phyloP scores from a whole-genome alignment of 2,329 filamentous ascomycete genomes.

The Ophiocordyceps unilateralis region DNA sequence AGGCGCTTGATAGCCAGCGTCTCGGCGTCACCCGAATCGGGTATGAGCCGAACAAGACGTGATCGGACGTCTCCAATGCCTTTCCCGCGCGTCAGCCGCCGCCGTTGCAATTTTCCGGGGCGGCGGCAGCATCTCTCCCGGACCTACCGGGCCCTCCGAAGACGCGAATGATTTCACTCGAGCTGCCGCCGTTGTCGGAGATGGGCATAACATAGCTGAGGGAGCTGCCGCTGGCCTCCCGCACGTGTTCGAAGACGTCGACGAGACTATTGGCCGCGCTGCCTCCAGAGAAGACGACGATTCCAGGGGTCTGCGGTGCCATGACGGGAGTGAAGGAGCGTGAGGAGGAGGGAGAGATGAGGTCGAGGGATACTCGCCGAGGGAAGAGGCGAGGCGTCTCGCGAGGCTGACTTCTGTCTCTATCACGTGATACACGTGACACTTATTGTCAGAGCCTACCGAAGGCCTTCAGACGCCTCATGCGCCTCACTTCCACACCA shows the following conservation, averaged over 20 bases:
- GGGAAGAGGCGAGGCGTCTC: background rate
- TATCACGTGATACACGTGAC: too few relatives aligned
- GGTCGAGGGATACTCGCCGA: background rate
- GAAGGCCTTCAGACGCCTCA: too few relatives aligned
- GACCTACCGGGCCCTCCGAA: constrained; percentile 72
- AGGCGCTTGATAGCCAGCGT: constrained; percentile 60
- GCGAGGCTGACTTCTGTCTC: background rate
- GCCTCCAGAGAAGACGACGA: constrained; percentile 81
- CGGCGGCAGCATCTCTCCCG: background rate
- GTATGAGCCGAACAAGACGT: constrained; percentile 79
- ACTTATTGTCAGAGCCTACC: too few relatives aligned
- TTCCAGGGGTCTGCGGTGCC: constrained; percentile 12
- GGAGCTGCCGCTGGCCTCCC: constrained; percentile 45
- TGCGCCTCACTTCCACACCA: too few relatives aligned
- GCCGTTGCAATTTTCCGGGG: constrained; percentile 14
- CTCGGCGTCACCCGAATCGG: constrained; percentile 42
- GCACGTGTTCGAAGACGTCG: constrained; percentile 62
- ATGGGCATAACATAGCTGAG: constrained; percentile 86
- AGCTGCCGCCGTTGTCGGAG: constrained; percentile 88
- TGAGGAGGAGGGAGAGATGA: background rate
- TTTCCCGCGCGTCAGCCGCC: background rate
- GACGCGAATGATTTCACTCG: constrained; percentile 82
- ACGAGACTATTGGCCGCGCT: constrained; percentile 91
- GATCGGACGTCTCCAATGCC: constrained; percentile 34
- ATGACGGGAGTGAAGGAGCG: background rate